Evolutionary conservation across 306 rosid species (phyloP).

Genomic region (Vachellia collinsii): DNA sequence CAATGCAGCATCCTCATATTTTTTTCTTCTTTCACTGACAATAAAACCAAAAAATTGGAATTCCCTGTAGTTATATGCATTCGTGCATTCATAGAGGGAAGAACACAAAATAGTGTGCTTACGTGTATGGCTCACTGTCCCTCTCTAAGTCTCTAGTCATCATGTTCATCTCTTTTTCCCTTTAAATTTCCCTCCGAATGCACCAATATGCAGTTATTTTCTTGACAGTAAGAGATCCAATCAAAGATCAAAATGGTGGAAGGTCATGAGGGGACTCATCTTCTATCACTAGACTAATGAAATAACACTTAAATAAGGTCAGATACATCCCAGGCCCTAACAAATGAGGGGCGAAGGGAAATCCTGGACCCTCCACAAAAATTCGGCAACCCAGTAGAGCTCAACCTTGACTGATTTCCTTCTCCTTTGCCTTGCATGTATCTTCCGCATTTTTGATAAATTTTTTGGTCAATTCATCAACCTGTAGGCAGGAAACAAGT

Average conservation of each 20-base stretch:
- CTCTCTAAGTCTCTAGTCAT: neutral
- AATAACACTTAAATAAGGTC: conserved; percentile 28
- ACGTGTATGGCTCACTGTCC: neutral
- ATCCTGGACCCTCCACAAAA: conserved; percentile 8
- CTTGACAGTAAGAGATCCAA: neutral
- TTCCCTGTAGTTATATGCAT: neutral
- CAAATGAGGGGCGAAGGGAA: conserved; percentile 18
- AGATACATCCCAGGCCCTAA: conserved; percentile 18
- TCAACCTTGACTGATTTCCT: conserved; percentile 73
- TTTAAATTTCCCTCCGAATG: neutral
- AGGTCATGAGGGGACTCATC: conserved; percentile 5
- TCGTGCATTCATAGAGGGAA: neutral
- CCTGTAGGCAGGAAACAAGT: conserved; percentile 43
- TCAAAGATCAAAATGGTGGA: neutral
- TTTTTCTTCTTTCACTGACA: neutral
- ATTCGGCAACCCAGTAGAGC: neutral
- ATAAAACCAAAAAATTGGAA: neutral
- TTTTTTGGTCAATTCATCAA: conserved; percentile 87
- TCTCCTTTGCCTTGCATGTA: conserved; percentile 80
- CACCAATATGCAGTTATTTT: neutral
- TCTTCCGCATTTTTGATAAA: conserved; percentile 84
- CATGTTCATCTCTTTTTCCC: neutral
- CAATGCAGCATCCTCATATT: neutral
- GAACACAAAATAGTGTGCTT: neutral
- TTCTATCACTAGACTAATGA: conserved; percentile 25